These are phyloP conservation scores for Nitzschia palea DNA, from an alignment of 108 stramenopile species.

Conservation along the genomic window DNA sequence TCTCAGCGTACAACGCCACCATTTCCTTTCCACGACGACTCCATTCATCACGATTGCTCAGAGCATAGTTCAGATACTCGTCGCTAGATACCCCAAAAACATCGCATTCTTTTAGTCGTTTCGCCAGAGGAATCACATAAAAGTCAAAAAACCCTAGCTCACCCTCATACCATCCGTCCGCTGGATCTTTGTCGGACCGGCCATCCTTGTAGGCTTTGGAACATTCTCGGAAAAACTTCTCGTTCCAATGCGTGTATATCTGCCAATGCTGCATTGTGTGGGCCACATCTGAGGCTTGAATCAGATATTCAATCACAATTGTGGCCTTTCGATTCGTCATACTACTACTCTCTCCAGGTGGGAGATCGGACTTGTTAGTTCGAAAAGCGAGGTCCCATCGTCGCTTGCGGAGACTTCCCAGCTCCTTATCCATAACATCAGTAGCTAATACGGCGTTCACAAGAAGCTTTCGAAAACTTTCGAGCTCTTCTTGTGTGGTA, in stretches of 20 bases:
- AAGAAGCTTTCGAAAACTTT: conserved; percentile 37
- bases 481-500: conserved; percentile 22
- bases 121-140: conserved; percentile 63
- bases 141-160: conserved; percentile 59
- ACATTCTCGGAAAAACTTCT: conserved; percentile 53
- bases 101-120: conserved; percentile 53
- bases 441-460: conserved; percentile 52
- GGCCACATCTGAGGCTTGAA: conserved; percentile 56
- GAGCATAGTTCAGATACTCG: conserved; percentile 34
- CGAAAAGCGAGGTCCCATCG: conserved; percentile 54
- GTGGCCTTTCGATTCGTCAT: conserved; percentile 35
- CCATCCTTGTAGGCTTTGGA: conserved; percentile 45
- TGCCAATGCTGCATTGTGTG: conserved; percentile 66
- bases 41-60: conserved; percentile 31
- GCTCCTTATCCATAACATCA: conserved; percentile 45
- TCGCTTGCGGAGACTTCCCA: conserved; percentile 20
- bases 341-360: background rate
- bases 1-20: background rate
- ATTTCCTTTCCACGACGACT: background rate
- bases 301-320: conserved; percentile 52
- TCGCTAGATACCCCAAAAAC: conserved; percentile 53
- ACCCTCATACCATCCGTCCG: conserved; percentile 58
- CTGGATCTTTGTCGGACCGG: conserved; percentile 49
- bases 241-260: conserved; percentile 62
- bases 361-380: background rate